Conservation (phyloP, 208 protist species). For the Leishmania aethiopica region DNA sequence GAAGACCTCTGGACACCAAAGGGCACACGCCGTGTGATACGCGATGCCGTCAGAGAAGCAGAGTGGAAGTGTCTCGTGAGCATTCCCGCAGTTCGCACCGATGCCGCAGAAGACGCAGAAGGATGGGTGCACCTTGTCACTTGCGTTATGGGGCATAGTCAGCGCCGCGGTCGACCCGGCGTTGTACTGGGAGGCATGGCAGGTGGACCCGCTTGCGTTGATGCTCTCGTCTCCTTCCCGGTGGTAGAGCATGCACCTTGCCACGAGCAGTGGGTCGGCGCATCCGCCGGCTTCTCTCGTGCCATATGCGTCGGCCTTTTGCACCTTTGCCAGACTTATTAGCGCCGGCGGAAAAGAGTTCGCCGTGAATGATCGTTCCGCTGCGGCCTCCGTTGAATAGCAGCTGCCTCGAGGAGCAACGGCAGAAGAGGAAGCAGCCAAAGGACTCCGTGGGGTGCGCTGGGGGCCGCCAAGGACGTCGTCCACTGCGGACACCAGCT, state of each 20-base stretch:
- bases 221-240: neutral
- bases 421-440: neutral
- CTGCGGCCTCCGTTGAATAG: neutral
- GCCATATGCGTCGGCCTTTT: neutral
- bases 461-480: slow-evolving; percentile 14
- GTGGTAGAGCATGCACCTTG: neutral
- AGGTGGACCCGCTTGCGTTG: neutral
- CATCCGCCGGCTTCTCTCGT: neutral
- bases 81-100: neutral
- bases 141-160: neutral
- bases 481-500: slow-evolving; percentile 20
- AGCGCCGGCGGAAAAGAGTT: neutral
- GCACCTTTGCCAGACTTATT: neutral
- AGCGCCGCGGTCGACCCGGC: neutral
- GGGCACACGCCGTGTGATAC: slow-evolving; percentile 62
- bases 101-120: slow-evolving; percentile 17
- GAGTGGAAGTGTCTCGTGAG: neutral
- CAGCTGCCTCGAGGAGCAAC: neutral
- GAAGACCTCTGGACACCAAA: slow-evolving; percentile 84
- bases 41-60: slow-evolving; percentile 15
- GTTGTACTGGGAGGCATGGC: neutral
- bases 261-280: neutral
- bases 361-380: neutral
- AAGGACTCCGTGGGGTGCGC: neutral
- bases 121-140: neutral